Evolutionary conservation across 805 yeast species (phyloP), one percentile per base, ranked within the genome.

Genomic region (Metschnikowia aberdeeniae): DNA sequence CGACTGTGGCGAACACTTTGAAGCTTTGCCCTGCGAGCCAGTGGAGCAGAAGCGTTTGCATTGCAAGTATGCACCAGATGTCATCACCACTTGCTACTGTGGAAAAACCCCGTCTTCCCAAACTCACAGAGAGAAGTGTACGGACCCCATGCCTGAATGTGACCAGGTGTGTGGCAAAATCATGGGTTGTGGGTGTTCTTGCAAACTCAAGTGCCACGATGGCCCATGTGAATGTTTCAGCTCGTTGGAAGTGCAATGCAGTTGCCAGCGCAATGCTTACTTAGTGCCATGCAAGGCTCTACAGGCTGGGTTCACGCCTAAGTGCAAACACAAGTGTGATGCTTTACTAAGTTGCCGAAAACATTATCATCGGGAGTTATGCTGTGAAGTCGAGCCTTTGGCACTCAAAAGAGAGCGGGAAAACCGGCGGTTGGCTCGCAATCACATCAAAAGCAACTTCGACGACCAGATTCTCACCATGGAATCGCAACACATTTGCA

Each of bases 131-230:
- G 54, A 53, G 0, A 64, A 72, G 27, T 89, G 97, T 64, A 71
- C 84, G 1, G 96, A 88, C 51, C 84, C 89, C 1, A 73, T 89
- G 31, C 93, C 96, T 4, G 79, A 82, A 8, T 89, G 97, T 67
- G 81, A 73, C 6, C 57, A 71, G 3, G 63, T 64, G 0, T 89
- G 97, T 63, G 82, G 75, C 4, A 86, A 84, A 60, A 42, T 45
- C 6, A 62, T 88, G 33, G 62, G 72, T 0, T 89, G 97, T 68
- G 96, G 96, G 1, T 92, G 80, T 53, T 57, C 50, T 13, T 89
- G 97, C 63, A 70, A 73, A 46, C 72, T 78, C 62, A 67, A 67
- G 24, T 89, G 97, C 63, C 97, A 89, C 62, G 75, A 72, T 11
- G 97, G 95, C 0, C 73, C 73, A 1, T 89, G 96, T 59, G 74